phyloP scores from a whole-genome alignment of 2,329 filamentous ascomycete species.

The Alternaria angustiovoidea region DNA sequence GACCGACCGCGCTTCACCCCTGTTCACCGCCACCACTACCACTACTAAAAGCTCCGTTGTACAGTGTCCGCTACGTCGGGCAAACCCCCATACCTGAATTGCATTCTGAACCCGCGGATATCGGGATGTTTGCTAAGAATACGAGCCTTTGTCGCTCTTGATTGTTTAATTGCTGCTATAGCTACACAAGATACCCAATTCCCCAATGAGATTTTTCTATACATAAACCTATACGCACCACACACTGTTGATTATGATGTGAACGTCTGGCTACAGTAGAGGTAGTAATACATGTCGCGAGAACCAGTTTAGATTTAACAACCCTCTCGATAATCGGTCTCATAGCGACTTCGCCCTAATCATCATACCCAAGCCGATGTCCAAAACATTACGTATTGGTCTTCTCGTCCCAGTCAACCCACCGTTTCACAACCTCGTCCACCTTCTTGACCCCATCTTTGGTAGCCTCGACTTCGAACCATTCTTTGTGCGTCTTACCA shows the following conservation, averaged over 20 bases:
- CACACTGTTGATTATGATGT: neutral
- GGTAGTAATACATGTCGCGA: neutral
- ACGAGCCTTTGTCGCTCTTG: constrained; percentile 14
- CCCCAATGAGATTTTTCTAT: constrained; percentile 27
- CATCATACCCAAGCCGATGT: neutral
- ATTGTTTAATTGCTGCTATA: constrained; percentile 23
- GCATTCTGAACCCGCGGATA: constrained; percentile 8
- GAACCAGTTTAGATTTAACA: neutral
- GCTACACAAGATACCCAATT: constrained; percentile 44
- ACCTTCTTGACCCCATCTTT: constrained; percentile 73
- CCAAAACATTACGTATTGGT: constrained; percentile 14
- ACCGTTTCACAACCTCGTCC: constrained; percentile 79
- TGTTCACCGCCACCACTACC: constrained; percentile 7
- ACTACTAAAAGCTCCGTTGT: constrained; percentile 28
- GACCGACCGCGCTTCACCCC: constrained; percentile 15
- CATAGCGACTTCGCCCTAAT: neutral
- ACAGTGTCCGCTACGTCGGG: constrained; percentile 37
- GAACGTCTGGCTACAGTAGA: neutral
- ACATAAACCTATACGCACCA: neutral
- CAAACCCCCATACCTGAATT: constrained; percentile 14
- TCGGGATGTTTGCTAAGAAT: constrained; percentile 7
- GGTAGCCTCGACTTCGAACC: constrained; percentile 88
- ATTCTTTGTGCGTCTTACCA: constrained; percentile 87
- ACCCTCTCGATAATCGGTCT: neutral
- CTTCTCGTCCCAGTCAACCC: constrained; percentile 82